Evolutionary conservation across 805 yeast species (phyloP).

Genomic region (Metschnikowia vanudenii): DNA sequence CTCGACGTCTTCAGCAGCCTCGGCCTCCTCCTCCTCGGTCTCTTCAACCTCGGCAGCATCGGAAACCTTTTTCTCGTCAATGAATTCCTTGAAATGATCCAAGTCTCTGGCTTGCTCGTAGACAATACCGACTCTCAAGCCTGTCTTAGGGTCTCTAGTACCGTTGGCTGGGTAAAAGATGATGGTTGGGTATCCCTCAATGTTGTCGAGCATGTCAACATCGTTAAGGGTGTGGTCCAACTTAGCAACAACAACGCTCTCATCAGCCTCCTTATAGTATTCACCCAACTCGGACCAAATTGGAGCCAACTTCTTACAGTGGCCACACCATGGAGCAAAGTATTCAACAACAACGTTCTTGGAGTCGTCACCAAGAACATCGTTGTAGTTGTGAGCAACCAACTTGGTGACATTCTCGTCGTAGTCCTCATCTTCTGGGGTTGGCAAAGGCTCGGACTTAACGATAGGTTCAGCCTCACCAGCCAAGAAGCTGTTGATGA

Average conservation of each 20-base stretch:
- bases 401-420: conserved; percentile 62
- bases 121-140: conserved; percentile 51
- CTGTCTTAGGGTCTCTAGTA: conserved; percentile 40
- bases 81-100: conserved; percentile 66
- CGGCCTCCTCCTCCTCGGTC: conserved; percentile 15
- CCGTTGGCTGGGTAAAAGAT: conserved; percentile 81
- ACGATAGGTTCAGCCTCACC: conserved; percentile 71
- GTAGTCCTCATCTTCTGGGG: conserved; percentile 58
- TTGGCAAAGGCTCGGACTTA: conserved; percentile 87
- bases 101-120: conserved; percentile 73
- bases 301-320: conserved; percentile 90
- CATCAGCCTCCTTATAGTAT: conserved; percentile 49
- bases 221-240: conserved; percentile 90
- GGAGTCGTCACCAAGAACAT: conserved; percentile 51
- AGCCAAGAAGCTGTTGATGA: conserved; percentile 59
- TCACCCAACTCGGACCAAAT: conserved; percentile 83
- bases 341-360: conserved; percentile 85
- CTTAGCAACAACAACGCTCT: conserved; percentile 73
- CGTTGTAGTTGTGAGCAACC: conserved; percentile 82
- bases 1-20: conserved; percentile 20
- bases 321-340: conserved; percentile 98
- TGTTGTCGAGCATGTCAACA: conserved; percentile 62
- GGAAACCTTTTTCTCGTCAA: conserved; percentile 65
- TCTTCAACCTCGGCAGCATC: conserved; percentile 50
- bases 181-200: conserved; percentile 91